Evolutionary conservation across 1,284 basidiomycete species (phyloP), one percentile per base, ranked within the genome.

Genomic region (Leccinum proliferum): DNA sequence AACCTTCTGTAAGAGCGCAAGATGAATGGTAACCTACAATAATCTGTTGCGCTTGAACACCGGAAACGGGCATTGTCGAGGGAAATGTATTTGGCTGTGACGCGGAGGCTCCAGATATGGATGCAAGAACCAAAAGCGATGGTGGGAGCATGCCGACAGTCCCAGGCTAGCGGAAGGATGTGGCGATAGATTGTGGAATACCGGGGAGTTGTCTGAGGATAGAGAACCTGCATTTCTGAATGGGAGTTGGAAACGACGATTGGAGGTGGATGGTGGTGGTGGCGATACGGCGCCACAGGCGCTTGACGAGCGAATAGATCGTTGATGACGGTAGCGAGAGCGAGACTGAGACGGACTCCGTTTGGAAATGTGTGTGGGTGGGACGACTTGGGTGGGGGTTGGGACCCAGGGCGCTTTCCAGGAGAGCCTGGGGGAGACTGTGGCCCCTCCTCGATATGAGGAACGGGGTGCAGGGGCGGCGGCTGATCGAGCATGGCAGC

Each of bases 401-500:
- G 72, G 63, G 32, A 74, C 65, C 64, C 65, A 18, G 63, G 65
- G 7, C 65, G 68, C 53, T 75, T 77, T 11, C 46, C 46, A 15
- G 84, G 83, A 21, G 84, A 83, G 4, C 80, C 81, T 7, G 85
- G 83, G 58, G 80, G 80, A 7, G 79, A 77, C 48, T 74, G 69
- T 34, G 76, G 66, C 60, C 85, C 83, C 11, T 84, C 82, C 50
- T 81, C 80, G n/a, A 80, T 60, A 37, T 57, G 46, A 41, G 64
- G 74, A 37, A 78, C 76, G 5, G 81, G 78, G 37, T 84, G 80
- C 25, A 83, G 70, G 1, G 83, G 80, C 1, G 89, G 89, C 0
- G 88, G 86, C 67, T 91, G 89, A 62, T 86, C 85, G 8, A 93
- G 82, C 89, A 93, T 92, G 29, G 87, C 82, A 1, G 83, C 60